A percentile compares a stretch with the other conserved stretches of the same genome.
These are phyloP conservation scores for Penicillium crustosum DNA, from an alignment of 2,329 filamentous ascomycete genomes.

Conservation along the genomic window DNA sequence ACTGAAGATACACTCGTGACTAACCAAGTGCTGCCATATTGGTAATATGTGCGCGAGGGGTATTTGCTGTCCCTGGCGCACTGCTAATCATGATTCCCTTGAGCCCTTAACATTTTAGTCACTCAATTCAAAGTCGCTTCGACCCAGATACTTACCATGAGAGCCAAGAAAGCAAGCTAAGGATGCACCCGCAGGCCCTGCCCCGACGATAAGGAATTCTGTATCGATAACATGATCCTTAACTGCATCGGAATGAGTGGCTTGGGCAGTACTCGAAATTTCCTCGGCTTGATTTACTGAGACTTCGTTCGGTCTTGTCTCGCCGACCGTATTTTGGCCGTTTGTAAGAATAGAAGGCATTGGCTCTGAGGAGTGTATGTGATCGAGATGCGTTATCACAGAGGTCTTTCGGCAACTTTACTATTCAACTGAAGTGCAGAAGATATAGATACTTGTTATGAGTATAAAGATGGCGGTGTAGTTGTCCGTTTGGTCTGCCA, in stretches of 20 bases:
- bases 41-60: constrained; percentile 61
- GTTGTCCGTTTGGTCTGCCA: background rate
- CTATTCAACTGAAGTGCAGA: background rate
- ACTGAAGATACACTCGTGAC: background rate
- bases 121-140: too few species aligned
- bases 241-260: background rate
- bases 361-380: background rate
- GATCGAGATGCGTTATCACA: background rate
- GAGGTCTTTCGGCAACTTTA: background rate
- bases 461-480: background rate
- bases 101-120: background rate
- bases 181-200: constrained; percentile 4
- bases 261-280: background rate
- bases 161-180: background rate
- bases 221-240: background rate
- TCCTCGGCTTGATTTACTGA: background rate
- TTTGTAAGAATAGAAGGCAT: background rate
- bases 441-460: background rate
- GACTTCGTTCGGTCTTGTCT: background rate
- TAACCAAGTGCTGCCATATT: constrained; percentile 55
- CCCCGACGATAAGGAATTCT: background rate
- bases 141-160: background rate
- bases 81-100: constrained; percentile 55
- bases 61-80: constrained; percentile 53
- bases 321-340: background rate